A percentile compares a stretch with the other conserved stretches of the same genome.
Conservation (phyloP, 2,329 filamentous ascomycete genomes). For the Leptodontidium sp. region DNA sequence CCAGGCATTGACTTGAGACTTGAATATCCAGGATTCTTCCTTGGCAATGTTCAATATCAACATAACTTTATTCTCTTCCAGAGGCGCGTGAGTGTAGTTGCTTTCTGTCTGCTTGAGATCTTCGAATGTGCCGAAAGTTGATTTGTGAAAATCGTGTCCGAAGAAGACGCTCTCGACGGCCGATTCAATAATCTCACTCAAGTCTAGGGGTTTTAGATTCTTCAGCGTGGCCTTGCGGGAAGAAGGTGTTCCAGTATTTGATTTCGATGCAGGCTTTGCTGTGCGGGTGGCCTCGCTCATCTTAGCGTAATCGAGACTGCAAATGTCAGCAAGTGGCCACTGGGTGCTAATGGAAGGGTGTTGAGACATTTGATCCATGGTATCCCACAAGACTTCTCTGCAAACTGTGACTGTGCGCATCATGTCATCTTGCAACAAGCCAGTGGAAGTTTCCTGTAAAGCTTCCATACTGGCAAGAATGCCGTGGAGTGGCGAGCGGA, state of each 20-base stretch:
- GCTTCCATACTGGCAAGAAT: conserved; percentile 61
- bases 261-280: neutral
- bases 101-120: neutral
- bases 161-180: conserved; percentile 39
- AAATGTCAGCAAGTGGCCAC: conserved; percentile 47
- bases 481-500: conserved; percentile 67
- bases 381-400: conserved; percentile 59
- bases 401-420: conserved; percentile 57
- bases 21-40: conserved; percentile 59
- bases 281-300: conserved; percentile 23
- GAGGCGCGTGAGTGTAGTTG: no score
- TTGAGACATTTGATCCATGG: conserved; percentile 58
- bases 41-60: conserved; percentile 51
- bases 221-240: neutral
- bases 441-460: conserved; percentile 56
- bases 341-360: no score
- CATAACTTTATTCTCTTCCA: conserved; percentile 48
- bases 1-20: conserved; percentile 60
- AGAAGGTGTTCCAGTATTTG: conserved; percentile 7
- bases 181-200: conserved; percentile 39
- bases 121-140: neutral
- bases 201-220: conserved; percentile 27
- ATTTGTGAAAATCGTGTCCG: conserved; percentile 34
- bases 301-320: conserved; percentile 46
- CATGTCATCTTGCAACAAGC: conserved; percentile 54